Evolutionary conservation across 768 basidiomycete species (phyloP), one percentile per base, ranked within the genome.

Genomic region (Podaxis carcinomalis): DNA sequence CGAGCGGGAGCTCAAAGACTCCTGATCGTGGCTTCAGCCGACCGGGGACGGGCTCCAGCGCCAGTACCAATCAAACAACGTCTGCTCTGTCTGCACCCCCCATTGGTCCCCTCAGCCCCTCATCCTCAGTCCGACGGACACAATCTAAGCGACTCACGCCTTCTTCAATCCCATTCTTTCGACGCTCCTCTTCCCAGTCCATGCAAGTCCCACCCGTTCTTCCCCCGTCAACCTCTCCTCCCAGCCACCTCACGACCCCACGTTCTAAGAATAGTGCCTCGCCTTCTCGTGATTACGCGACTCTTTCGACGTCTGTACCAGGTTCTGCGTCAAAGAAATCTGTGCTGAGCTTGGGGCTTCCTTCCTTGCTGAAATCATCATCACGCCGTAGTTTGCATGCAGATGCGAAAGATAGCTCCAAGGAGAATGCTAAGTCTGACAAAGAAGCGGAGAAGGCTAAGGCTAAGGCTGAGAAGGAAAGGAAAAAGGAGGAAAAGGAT

Each of bases 141-240:
- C 85, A 87, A 60, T 86, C 86, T 19, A 93, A 88, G 71, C 87
- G 94, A 61, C 83, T 94, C 50, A 95, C 94, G 0, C 93, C 93
- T 1, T 94, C 92, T 27, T 91, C 92, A 13, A 96, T 96, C 62
- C 94, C 94, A 1, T 96, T 96, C 75, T 95, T 96, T 78, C 85
- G 92, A 47, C 88, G 94, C 37, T 93, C 93, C 6, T 91, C 92
- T 27, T 95, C 94, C 5, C 90, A 93, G 68, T 92, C 90, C 13
- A 88, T 92, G 82, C 88, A 92, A 63, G 72, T 87, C 25, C 82
- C 86, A 19, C 77, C 83, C 5, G 69, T 80, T 27, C 73, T 76
- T 9, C 77, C 78, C 2, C 72, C 78, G 7, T 77, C 83, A 4
- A 81, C 89, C 11, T 78, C 84, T 9, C 80, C 85, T 1, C 83